phyloP scores from a whole-genome alignment of 495 filamentous ascomycete species.

The Rostrohypoxylon terebratum region DNA sequence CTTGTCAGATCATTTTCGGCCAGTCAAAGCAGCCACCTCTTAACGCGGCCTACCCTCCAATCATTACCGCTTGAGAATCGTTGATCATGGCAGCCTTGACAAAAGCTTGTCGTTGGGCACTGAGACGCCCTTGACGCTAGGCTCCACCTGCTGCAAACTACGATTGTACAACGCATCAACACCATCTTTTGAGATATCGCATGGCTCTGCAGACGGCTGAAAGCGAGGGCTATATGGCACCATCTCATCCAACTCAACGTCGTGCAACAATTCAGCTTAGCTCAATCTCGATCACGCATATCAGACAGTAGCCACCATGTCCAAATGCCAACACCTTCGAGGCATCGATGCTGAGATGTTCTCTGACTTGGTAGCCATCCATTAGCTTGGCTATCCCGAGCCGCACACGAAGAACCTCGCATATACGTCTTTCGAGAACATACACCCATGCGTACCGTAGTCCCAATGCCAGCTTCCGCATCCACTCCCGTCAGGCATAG shows the following conservation, averaged over 20 bases:
- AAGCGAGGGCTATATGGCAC: constrained; percentile 40
- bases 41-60: constrained; percentile 47
- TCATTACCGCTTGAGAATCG: constrained; percentile 41
- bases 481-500: constrained; percentile 25
- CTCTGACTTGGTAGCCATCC: constrained; percentile 27
- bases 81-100: constrained; percentile 49
- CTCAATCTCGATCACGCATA: constrained; percentile 42
- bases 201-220: constrained; percentile 35
- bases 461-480: constrained; percentile 18
- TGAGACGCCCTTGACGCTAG: constrained; percentile 59
- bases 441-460: constrained; percentile 17
- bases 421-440: constrained; percentile 8
- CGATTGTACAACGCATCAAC: constrained; percentile 64
- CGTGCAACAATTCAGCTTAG: constrained; percentile 34
- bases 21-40: constrained; percentile 44
- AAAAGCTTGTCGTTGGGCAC: constrained; percentile 59
- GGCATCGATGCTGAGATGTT: constrained; percentile 21
- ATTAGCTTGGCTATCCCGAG: constrained; percentile 24
- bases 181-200: constrained; percentile 47
- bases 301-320: constrained; percentile 26
- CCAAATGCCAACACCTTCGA: constrained; percentile 25
- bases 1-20: constrained; percentile 44
- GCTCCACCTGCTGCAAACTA: constrained; percentile 55
- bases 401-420: constrained; percentile 24
- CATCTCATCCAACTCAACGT: constrained; percentile 36